Conservation (phyloP, 2,329 filamentous ascomycete genomes). For the Parastagonospora nodorum region DNA sequence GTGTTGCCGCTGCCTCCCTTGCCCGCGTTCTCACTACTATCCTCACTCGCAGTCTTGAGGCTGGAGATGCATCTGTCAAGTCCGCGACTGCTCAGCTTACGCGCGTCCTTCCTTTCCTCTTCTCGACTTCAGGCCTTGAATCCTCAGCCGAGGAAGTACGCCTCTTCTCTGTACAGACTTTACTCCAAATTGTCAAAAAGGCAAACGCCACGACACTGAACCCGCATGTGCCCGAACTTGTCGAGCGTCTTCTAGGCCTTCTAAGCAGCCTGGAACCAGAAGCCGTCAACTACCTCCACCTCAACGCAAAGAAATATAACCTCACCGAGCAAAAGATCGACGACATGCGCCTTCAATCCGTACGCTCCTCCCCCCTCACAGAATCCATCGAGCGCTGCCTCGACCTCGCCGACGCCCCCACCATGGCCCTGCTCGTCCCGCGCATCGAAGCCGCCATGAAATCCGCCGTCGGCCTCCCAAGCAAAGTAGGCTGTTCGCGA, state of each 20-base stretch:
- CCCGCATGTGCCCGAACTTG: conserved; percentile 79
- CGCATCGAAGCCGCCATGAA: conserved; percentile 80
- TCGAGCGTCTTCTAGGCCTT: conserved; percentile 79
- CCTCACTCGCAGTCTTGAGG: conserved; percentile 82
- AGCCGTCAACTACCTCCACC: conserved; percentile 88
- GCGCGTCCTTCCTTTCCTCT: conserved; percentile 85
- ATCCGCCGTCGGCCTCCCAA: conserved; percentile 85
- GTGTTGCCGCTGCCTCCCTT: conserved; percentile 77
- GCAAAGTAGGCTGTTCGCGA: conserved; percentile 88
- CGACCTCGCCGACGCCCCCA: conserved; percentile 76
- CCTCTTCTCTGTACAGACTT: conserved; percentile 75
- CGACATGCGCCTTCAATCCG: conserved; percentile 78
- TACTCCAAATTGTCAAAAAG: conserved; percentile 89
- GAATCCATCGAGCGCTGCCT: conserved; percentile 90
- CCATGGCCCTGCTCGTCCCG: conserved; percentile 76
- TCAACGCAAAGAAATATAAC: conserved; percentile 83
- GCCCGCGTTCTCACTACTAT: conserved; percentile 85
- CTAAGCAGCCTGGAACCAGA: conserved; percentile 89
- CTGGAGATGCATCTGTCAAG: conserved; percentile 68
- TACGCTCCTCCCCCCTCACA: conserved; percentile 85
- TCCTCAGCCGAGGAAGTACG: conserved; percentile 88
- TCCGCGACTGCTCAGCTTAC: conserved; percentile 80
- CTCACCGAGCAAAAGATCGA: conserved; percentile 89
- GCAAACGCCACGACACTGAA: conserved; percentile 75
- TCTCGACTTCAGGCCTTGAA: conserved; percentile 88